Conservation (phyloP, 352 stramenopile genomes). For the Phytopythium sindhum region DNA sequence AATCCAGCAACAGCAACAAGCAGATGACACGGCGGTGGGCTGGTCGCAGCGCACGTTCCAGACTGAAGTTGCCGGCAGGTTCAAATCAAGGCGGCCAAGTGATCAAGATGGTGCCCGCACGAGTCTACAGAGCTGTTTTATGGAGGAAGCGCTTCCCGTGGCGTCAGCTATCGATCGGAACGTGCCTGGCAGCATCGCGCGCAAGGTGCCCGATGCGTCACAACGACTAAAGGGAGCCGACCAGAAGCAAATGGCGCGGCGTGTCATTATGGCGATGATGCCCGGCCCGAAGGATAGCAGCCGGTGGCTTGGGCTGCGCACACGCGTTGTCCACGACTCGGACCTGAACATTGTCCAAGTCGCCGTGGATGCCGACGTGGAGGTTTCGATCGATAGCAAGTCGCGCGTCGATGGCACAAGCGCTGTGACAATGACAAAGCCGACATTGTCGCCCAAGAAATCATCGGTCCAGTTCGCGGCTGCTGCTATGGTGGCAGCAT, state of each 20-base stretch:
- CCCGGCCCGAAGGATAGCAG: conserved; percentile 6
- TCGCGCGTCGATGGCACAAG: neutral
- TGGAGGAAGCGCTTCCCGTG: conserved; percentile 9
- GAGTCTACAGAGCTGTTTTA: conserved; percentile 10
- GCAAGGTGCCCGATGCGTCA: conserved; percentile 6
- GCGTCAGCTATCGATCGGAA: conserved; percentile 15
- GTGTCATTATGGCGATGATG: conserved; percentile 14
- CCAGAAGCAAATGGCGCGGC: conserved; percentile 10
- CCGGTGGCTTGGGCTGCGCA: conserved; percentile 13
- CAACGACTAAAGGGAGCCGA: neutral
- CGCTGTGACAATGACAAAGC: neutral
- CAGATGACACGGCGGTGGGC: neutral
- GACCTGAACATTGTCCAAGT: neutral
- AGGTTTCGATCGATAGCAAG: neutral
- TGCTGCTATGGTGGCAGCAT: neutral
- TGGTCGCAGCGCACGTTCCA: neutral
- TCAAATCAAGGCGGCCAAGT: neutral
- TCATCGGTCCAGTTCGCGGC: neutral
- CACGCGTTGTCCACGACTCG: conserved; percentile 6
- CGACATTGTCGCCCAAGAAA: neutral
- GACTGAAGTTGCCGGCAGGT: neutral
- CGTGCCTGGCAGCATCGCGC: conserved; percentile 11
- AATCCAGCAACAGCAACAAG: neutral
- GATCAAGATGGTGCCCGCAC: neutral
- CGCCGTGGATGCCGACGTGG: neutral